Evolutionary conservation across 495 filamentous ascomycete genomes (phyloP).

Genomic region (Neurospora sp.): DNA sequence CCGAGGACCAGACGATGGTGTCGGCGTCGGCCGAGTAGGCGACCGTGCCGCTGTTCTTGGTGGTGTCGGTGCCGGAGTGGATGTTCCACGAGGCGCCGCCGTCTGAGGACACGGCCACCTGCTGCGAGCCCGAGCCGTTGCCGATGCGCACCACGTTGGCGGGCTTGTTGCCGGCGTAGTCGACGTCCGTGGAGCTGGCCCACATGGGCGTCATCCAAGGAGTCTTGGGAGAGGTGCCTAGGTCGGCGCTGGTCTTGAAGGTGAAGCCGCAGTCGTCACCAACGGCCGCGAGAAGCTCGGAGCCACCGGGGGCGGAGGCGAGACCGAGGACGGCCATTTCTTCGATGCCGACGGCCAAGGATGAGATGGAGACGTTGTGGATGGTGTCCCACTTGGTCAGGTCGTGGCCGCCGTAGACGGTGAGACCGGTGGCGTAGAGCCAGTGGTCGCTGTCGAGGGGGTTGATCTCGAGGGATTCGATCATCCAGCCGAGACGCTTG

Average conservation of each 20-base stretch:
- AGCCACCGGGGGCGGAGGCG: conserved; percentile 40
- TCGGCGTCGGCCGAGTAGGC: conserved; percentile 44
- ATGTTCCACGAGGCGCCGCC: conserved; percentile 37
- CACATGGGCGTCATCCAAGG: conserved; percentile 42
- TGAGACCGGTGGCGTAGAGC: conserved; percentile 48
- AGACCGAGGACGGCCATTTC: conserved; percentile 46
- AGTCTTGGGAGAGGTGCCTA: conserved; percentile 37
- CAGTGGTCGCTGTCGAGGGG: conserved; percentile 51
- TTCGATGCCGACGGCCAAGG: conserved; percentile 49
- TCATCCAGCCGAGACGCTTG: conserved; percentile 53
- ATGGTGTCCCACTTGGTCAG: conserved; percentile 40
- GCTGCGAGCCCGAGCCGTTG: conserved; percentile 29
- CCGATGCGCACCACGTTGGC: conserved; percentile 46
- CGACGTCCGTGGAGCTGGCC: conserved; percentile 39
- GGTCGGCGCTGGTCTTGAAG: conserved; percentile 26
- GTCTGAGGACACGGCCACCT: conserved; percentile 32
- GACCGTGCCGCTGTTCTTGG: conserved; percentile 34
- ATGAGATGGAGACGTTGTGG: conserved; percentile 40
- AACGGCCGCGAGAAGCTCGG: conserved; percentile 45
- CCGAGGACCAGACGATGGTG: conserved; percentile 40
- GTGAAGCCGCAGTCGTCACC: conserved; percentile 52
- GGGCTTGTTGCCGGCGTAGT: conserved; percentile 47
- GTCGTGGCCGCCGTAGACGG: conserved; percentile 44
- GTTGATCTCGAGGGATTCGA: conserved; percentile 50
- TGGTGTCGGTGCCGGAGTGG: conserved; percentile 35